Evolutionary conservation across 331 rosid genomes (phyloP).

Genomic region (Telfairia occidentalis): DNA sequence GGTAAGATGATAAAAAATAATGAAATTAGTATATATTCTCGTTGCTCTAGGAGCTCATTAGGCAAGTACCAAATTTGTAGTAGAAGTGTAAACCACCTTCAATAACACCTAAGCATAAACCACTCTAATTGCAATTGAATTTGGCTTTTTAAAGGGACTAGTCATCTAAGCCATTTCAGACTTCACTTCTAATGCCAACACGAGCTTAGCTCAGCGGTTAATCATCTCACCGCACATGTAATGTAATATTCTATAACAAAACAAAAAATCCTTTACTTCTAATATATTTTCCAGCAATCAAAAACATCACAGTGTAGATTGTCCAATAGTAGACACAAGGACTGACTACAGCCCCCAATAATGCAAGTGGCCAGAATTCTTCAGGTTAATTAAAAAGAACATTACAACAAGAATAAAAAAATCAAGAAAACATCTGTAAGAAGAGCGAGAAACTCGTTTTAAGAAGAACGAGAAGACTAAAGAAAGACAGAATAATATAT

Average conservation of each 20-base stretch:
- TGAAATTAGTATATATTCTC: not conserved
- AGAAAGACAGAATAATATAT: not conserved
- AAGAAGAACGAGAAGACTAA: not conserved
- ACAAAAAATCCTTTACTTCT: too few relatives aligned
- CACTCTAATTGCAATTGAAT: not conserved
- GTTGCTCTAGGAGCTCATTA: not conserved
- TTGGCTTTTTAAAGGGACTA: not conserved
- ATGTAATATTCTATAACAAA: too few relatives aligned
- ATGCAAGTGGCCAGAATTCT: not conserved
- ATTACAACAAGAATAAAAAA: not conserved
- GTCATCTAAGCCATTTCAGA: not conserved
- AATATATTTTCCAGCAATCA: not conserved
- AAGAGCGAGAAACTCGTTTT: not conserved
- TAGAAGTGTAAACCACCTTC: not conserved
- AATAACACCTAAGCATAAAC: too few relatives aligned
- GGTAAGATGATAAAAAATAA: not conserved
- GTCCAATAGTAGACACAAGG: not conserved
- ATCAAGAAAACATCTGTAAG: not conserved
- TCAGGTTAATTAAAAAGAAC: not conserved
- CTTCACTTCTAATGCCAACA: too few relatives aligned
- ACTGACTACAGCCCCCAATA: not conserved
- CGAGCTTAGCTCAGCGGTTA: too few relatives aligned
- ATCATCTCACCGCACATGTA: too few relatives aligned
- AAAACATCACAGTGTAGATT: not conserved
- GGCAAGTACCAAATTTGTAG: not conserved